Conservation (phyloP, 2,329 filamentous ascomycete genomes). For the Stylonectria norvegica region DNA sequence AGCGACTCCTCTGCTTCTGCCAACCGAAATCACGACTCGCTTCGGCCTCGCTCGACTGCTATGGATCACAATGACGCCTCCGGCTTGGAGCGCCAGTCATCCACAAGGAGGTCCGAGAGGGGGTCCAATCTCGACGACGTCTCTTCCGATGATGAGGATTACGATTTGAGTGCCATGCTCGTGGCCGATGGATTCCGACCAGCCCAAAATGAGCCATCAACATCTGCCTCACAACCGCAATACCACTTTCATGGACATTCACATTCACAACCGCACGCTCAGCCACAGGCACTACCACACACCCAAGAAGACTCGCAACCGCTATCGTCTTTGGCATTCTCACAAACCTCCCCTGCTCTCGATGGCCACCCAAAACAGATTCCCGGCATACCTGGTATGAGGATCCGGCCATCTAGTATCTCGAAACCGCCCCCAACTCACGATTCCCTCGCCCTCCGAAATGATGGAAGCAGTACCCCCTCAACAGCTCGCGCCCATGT, state of each 20-base stretch:
- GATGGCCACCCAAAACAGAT: slow-evolving; percentile 21
- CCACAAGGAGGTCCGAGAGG: slow-evolving; percentile 41
- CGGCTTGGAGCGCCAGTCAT: slow-evolving; percentile 41
- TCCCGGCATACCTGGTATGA: slow-evolving; percentile 16
- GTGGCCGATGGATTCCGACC: slow-evolving; percentile 54
- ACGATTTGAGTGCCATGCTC: slow-evolving; percentile 47
- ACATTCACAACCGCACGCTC: slow-evolving; percentile 19
- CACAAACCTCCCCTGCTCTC: slow-evolving; percentile 14
- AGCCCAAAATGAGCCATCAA: slow-evolving; percentile 15
- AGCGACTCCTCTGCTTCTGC: slow-evolving; percentile 9
- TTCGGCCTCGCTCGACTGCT: slow-evolving; percentile 9
- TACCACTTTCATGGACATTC: background rate
- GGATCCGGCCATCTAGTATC: slow-evolving; percentile 51
- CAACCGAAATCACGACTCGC: background rate
- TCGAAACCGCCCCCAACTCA: slow-evolving; percentile 49
- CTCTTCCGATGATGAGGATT: slow-evolving; percentile 41
- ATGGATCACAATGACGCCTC: slow-evolving; percentile 43
- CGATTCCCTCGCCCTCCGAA: slow-evolving; percentile 50
- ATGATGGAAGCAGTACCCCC: slow-evolving; percentile 44
- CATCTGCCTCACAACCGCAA: slow-evolving; percentile 19
- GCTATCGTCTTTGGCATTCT: slow-evolving; percentile 17
- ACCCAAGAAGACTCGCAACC: slow-evolving; percentile 7
- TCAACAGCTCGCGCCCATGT: slow-evolving; percentile 13
- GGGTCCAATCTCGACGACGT: slow-evolving; percentile 26
- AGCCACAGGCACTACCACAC: slow-evolving; percentile 13